Evolutionary conservation across 176 grass and related monocot species (phyloP).

Genomic region (Melocanna baccifera): DNA sequence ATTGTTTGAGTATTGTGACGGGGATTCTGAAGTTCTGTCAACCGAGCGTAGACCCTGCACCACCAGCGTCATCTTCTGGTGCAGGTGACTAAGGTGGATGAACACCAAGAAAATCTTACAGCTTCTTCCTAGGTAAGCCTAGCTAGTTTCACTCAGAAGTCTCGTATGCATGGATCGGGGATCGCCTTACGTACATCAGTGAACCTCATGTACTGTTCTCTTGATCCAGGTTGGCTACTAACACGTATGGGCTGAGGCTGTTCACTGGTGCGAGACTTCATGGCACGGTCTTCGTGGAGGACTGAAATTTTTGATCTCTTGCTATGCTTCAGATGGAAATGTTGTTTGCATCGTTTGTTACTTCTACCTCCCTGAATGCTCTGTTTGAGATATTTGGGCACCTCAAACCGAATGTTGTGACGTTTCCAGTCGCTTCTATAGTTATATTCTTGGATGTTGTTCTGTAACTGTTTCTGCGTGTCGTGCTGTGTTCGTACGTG

Average conservation of each 20-base stretch:
- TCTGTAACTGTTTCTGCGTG: too few relatives aligned
- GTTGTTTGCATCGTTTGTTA: background rate
- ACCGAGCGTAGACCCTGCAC: background rate
- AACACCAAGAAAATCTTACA: background rate
- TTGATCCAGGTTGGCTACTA: background rate
- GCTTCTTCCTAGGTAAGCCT: background rate
- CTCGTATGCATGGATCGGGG: too few relatives aligned
- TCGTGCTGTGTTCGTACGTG: too few relatives aligned
- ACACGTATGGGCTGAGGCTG: background rate
- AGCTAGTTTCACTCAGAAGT: background rate
- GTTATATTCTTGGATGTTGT: background rate
- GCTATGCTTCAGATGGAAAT: background rate
- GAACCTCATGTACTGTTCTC: background rate
- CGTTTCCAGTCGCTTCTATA: background rate
- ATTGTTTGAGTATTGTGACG: background rate
- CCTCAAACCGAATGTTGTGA: background rate
- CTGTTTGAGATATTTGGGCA: background rate
- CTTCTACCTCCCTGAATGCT: background rate
- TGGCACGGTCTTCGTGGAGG: background rate
- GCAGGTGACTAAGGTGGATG: background rate
- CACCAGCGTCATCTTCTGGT: background rate
- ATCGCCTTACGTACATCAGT: background rate
- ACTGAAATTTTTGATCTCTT: background rate
- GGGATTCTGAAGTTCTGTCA: background rate
- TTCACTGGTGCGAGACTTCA: background rate